Evolutionary conservation across 2,329 filamentous ascomycete species (phyloP).

Genomic region (Trichoderma sp.): DNA sequence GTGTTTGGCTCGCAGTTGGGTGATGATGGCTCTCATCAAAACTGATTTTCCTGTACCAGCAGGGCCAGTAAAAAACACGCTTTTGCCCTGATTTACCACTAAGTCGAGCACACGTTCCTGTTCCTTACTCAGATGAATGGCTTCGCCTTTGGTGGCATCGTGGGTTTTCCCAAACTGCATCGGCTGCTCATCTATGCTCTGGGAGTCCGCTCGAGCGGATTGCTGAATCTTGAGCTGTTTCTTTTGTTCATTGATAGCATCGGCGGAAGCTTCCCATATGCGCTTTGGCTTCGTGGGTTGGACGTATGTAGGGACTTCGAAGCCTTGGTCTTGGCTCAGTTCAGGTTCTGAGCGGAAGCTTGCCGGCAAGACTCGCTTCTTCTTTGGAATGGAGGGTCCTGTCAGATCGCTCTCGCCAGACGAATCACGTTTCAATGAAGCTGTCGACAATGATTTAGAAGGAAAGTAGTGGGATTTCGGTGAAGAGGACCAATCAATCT

Average conservation of each 20-base stretch:
- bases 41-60: constrained; percentile 98
- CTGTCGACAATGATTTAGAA: constrained; percentile 40
- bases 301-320: constrained; percentile 32
- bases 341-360: constrained; percentile 43
- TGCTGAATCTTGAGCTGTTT: constrained; percentile 69
- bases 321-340: constrained; percentile 34
- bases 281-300: constrained; percentile 42
- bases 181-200: constrained; percentile 31
- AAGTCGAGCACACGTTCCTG: constrained; percentile 82
- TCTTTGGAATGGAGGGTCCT: constrained; percentile 37
- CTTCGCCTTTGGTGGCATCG: constrained; percentile 47
- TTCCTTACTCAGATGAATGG: constrained; percentile 79
- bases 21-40: constrained; percentile 88
- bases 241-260: constrained; percentile 76
- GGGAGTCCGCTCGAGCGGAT: constrained; percentile 40
- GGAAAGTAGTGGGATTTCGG: constrained; percentile 54
- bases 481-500: constrained; percentile 75
- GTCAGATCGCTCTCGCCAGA: constrained; percentile 39
- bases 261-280: constrained; percentile 75
- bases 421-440: constrained; percentile 50
- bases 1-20: constrained; percentile 76
- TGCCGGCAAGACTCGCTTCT: constrained; percentile 64
- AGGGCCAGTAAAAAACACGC: constrained; percentile 97
- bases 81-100: constrained; percentile 78
- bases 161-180: constrained; percentile 25